Conservation (phyloP, 2,329 filamentous ascomycete species). For the Fusarium globosum region DNA sequence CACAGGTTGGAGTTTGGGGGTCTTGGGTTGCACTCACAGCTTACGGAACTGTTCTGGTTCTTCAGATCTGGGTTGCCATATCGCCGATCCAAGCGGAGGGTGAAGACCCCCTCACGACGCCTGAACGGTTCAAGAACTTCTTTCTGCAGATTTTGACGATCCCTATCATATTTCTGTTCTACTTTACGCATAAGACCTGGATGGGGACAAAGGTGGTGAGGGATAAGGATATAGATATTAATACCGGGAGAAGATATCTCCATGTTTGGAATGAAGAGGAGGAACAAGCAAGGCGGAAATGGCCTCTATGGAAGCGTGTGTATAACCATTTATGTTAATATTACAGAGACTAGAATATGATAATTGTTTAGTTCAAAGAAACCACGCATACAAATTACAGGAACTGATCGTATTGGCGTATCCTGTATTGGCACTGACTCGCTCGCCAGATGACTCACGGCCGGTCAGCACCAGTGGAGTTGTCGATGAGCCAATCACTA, state of each 20-base stretch:
- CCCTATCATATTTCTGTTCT: slow-evolving; percentile 75
- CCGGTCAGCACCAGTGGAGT: not conserved
- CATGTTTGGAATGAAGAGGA: slow-evolving; percentile 82
- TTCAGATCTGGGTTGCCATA: slow-evolving; percentile 88
- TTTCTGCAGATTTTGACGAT: slow-evolving; percentile 77
- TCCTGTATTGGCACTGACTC: not conserved
- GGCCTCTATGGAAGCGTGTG: slow-evolving; percentile 79
- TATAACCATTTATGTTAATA: slow-evolving; percentile 77
- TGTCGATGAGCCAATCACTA: not conserved
- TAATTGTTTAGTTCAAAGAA: not conserved
- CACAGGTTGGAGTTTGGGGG: slow-evolving; percentile 81
- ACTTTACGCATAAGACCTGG: slow-evolving; percentile 79
- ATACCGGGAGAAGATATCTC: slow-evolving; percentile 84
- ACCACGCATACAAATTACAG: accelerated
- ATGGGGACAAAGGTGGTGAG: slow-evolving; percentile 75
- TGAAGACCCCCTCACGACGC: not conserved
- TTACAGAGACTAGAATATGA: not conserved
- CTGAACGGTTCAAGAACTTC: slow-evolving; percentile 68
- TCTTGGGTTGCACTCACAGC: slow-evolving; percentile 84
- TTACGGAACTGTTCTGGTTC: slow-evolving; percentile 79
- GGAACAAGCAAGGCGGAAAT: slow-evolving; percentile 71
- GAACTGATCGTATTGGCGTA: not conserved
- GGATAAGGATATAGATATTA: slow-evolving; percentile 81
- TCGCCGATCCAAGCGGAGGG: slow-evolving; percentile 67
- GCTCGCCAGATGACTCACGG: slow-evolving; percentile 8